Evolutionary conservation across 345 rosid species (phyloP).

Genomic region (Bruguiera sexangula): DNA sequence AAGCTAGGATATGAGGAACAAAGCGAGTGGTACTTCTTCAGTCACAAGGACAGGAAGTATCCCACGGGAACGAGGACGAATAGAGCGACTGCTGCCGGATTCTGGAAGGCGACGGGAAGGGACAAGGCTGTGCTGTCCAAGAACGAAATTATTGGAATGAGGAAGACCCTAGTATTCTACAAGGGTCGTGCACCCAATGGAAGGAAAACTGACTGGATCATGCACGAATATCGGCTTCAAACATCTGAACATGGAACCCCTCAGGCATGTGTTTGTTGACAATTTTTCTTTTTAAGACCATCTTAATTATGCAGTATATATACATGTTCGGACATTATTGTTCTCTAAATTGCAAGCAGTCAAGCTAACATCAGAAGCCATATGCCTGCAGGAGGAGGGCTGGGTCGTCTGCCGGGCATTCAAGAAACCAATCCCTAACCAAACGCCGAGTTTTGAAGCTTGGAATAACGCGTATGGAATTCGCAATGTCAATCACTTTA

Average conservation of each 20-base stretch:
- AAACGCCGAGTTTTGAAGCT: conserved; percentile 65
- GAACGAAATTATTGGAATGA: conserved; percentile 78
- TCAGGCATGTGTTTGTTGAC: conserved; percentile 44
- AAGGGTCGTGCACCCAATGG: conserved; percentile 95
- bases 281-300: not conserved
- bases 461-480: conserved; percentile 55
- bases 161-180: conserved; percentile 92
- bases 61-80: conserved; percentile 94
- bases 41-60: conserved; percentile 92
- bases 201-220: conserved; percentile 86
- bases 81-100: conserved; percentile 86
- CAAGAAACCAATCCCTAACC: conserved; percentile 75
- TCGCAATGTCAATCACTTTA: conserved; percentile 21
- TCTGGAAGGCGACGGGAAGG: conserved; percentile 98
- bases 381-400: conserved; percentile 75
- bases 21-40: conserved; percentile 94
- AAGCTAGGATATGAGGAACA: conserved; percentile 80
- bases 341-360: not conserved
- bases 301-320: too few relatives aligned
- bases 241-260: conserved; percentile 62
- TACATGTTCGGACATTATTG: too few relatives aligned
- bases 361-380: not conserved
- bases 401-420: conserved; percentile 98
- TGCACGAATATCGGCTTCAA: conserved; percentile 93
- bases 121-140: conserved; percentile 86